These are phyloP conservation scores for Cutaneotrichosporon cutaneum DNA, from an alignment of 1,284 basidiomycete species.

Conservation along the genomic window DNA sequence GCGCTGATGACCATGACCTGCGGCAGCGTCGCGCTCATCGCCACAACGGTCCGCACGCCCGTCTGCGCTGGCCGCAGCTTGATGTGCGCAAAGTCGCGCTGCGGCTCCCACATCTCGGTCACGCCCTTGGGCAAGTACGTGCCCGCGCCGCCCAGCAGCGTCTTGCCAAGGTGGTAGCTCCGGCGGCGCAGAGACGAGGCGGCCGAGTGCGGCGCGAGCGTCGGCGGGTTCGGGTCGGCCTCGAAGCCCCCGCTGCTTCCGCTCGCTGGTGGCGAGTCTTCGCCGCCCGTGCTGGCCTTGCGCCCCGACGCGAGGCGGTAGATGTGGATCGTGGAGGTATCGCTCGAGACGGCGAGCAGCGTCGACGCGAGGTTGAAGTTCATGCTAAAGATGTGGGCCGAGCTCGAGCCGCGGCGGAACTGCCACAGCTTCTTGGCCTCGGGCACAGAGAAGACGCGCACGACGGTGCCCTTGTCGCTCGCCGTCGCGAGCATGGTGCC, in stretches of 20 bases:
- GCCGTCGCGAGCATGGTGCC: constrained; percentile 92
- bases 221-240: constrained; percentile 34
- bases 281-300: constrained; percentile 3
- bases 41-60: constrained; percentile 70
- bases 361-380: constrained; percentile 85
- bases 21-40: constrained; percentile 78
- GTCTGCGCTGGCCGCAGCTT: constrained; percentile 77
- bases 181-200: constrained; percentile 55
- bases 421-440: constrained; percentile 91
- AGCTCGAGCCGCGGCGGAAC: constrained; percentile 84
- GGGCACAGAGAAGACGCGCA: constrained; percentile 89
- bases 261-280: constrained; percentile 17
- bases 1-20: constrained; percentile 97
- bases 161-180: constrained; percentile 75
- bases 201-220: constrained; percentile 21
- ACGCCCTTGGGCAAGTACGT: constrained; percentile 87
- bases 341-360: constrained; percentile 83
- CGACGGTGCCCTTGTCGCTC: constrained; percentile 94
- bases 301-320: constrained; percentile 67
- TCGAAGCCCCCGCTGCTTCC: constrained; percentile 21
- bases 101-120: constrained; percentile 96
- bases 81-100: constrained; percentile 89
- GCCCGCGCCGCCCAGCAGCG: constrained; percentile 75
- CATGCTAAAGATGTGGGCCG: constrained; percentile 84
- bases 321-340: constrained; percentile 95